phyloP scores from a whole-genome alignment of 768 basidiomycete genomes.

The Solioccasus polychromus region DNA sequence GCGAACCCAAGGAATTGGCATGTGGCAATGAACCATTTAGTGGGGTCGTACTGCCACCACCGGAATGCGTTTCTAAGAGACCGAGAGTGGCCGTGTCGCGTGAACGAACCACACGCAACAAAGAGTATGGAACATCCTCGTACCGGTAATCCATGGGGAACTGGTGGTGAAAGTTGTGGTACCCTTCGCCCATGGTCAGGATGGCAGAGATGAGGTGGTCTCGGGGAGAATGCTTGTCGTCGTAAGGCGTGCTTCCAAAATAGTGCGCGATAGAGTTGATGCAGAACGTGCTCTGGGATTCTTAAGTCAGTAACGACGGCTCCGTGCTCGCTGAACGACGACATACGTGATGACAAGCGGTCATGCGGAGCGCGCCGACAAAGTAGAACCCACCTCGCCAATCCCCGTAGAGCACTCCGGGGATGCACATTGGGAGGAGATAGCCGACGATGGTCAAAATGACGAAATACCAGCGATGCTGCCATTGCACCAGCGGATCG shows the following conservation, averaged over 20 bases:
- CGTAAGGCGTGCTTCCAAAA: conserved; percentile 77
- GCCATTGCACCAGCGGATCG: conserved; percentile 71
- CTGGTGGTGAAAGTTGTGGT: conserved; percentile 81
- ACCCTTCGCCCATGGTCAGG: conserved; percentile 70
- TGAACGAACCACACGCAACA: conserved; percentile 1
- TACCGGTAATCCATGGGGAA: conserved; percentile 70
- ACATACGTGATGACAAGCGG: conserved; percentile 79
- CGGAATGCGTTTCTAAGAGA: conserved; percentile 58
- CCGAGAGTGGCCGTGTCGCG: conserved; percentile 1
- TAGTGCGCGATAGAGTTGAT: conserved; percentile 89
- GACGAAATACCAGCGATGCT: conserved; percentile 69
- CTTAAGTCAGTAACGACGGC: not conserved
- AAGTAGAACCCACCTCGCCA: conserved; percentile 78
- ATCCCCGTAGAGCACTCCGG: conserved; percentile 71
- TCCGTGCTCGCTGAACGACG: conserved; percentile 25
- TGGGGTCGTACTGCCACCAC: conserved; percentile 74
- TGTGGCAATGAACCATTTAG: conserved; percentile 76
- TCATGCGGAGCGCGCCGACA: conserved; percentile 66
- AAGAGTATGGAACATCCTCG: not conserved
- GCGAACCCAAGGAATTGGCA: conserved; percentile 67
- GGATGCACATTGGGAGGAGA: conserved; percentile 62
- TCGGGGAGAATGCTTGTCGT: conserved; percentile 73
- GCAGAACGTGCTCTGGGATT: conserved; percentile 71
- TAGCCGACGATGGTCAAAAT: conserved; percentile 68
- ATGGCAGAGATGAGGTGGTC: conserved; percentile 81